A percentile compares a stretch with the other conserved stretches of the same genome.
Evolutionary conservation across 1,139 yeast genomes (phyloP).

Genomic region (Hyphopichia burtonii): DNA sequence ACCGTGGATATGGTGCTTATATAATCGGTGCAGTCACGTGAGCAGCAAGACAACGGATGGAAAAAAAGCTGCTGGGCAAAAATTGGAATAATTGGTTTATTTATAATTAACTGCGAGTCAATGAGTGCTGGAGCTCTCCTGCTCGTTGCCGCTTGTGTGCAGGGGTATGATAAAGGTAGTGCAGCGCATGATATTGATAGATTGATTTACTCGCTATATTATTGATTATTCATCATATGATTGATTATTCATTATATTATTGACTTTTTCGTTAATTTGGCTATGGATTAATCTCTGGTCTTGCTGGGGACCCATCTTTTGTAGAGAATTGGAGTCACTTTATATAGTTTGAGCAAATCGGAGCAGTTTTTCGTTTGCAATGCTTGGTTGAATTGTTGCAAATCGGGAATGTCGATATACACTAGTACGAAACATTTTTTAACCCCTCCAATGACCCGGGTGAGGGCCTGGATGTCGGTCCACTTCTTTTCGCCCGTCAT

Average conservation of each 20-base stretch:
- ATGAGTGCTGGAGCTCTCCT: too few species aligned
- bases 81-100: not conserved
- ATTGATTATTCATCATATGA: not conserved
- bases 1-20: not conserved
- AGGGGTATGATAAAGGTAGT: too few species aligned
- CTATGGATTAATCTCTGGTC: constrained; percentile 78
- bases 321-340: constrained; percentile 63
- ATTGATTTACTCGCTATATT: too few species aligned
- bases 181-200: too few species aligned
- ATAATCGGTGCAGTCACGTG: too few species aligned
- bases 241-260: not conserved
- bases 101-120: too few species aligned
- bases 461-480: constrained; percentile 63
- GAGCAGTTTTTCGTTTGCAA: constrained; percentile 20
- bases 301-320: constrained; percentile 83
- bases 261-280: too few species aligned
- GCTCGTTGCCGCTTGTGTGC: too few species aligned
- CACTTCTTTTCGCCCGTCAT: constrained; percentile 44
- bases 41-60: too few species aligned
- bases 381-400: constrained; percentile 26
- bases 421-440: constrained; percentile 72
- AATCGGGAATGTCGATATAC: constrained; percentile 56
- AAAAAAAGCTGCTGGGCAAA: not conserved
- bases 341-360: constrained; percentile 39
- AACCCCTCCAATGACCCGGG: constrained; percentile 86